phyloP scores from a whole-genome alignment of 768 basidiomycete genomes.

The Scleroderma bovista region DNA sequence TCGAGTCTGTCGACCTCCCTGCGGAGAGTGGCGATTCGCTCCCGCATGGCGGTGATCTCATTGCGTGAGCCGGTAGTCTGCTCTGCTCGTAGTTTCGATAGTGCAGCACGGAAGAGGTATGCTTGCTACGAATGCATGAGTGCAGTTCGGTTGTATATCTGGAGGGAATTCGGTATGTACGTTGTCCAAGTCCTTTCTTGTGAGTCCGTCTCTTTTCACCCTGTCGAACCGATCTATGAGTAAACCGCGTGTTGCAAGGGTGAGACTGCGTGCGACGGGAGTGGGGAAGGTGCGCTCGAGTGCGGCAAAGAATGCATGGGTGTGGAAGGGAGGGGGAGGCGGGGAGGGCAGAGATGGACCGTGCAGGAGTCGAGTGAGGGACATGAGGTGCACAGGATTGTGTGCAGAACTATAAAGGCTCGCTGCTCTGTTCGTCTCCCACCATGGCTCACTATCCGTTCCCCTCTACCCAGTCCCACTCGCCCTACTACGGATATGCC shows the following conservation, averaged over 20 bases:
- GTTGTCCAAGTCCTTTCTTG: slow-evolving; percentile 76
- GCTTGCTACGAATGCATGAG: slow-evolving; percentile 62
- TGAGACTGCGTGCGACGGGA: slow-evolving; percentile 68
- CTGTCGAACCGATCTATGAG: slow-evolving; percentile 71
- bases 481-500: not conserved
- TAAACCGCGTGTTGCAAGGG: slow-evolving; percentile 78
- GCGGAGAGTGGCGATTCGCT: slow-evolving; percentile 68
- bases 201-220: slow-evolving; percentile 67
- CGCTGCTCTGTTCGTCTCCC: not conserved
- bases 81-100: slow-evolving; percentile 86
- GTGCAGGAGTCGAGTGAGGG: not conserved
- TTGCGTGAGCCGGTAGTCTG: slow-evolving; percentile 77
- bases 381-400: not conserved
- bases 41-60: slow-evolving; percentile 77
- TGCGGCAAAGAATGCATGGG: slow-evolving; percentile 67
- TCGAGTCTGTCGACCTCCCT: slow-evolving; percentile 82
- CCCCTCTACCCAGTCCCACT: slow-evolving; percentile 11
- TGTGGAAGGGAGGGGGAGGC: slow-evolving; percentile 68
- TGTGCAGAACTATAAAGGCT: no score
- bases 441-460: slow-evolving; percentile 19
- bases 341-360: slow-evolving; percentile 3
- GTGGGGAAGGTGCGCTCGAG: slow-evolving; percentile 73
- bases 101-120: slow-evolving; percentile 89
- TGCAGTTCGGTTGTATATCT: not conserved
- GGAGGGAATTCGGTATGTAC: slow-evolving; percentile 37